These are phyloP conservation scores for Excoecaria cochinchinensis DNA, from an alignment of 345 rosid species.

Conservation along the genomic window DNA sequence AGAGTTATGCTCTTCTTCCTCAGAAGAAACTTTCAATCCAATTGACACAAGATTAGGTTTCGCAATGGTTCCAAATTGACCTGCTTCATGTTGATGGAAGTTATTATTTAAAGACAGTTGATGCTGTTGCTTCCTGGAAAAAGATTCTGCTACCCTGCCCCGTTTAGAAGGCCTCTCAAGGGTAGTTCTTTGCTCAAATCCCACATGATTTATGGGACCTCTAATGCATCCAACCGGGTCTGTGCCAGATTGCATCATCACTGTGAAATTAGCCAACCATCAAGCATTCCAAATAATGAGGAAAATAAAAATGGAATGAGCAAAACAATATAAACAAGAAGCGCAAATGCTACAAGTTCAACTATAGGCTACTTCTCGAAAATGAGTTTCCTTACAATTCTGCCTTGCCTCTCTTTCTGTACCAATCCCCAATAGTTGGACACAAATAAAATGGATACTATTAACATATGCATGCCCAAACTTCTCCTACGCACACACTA, in stretches of 20 bases:
- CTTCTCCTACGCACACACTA: constrained; percentile 1
- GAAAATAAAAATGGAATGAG: not conserved
- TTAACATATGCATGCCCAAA: not conserved
- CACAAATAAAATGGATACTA: not conserved
- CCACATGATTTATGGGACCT: constrained; percentile 44
- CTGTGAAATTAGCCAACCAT: not conserved
- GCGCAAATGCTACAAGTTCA: not conserved
- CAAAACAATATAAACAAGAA: not conserved
- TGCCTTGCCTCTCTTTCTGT: not conserved
- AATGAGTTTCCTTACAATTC: not conserved
- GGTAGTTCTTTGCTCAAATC: constrained; percentile 36
- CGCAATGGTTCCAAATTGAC: constrained; percentile 39
- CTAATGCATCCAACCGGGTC: constrained; percentile 46
- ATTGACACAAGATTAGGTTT: constrained; percentile 64
- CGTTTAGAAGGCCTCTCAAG: constrained; percentile 46
- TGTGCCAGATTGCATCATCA: constrained; percentile 22
- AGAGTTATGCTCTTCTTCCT: constrained; percentile 73
- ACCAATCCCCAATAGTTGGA: not conserved
- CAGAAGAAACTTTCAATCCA: constrained; percentile 62
- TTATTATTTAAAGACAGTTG: constrained; percentile 44
- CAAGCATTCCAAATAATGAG: not conserved
- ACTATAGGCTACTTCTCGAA: not conserved
- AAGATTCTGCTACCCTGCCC: constrained; percentile 47
- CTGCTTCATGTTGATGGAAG: constrained; percentile 39
- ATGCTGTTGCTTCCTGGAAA: constrained; percentile 40